Conservation (phyloP, 139 green algal species). For the Tetraselmis chui region DNA sequence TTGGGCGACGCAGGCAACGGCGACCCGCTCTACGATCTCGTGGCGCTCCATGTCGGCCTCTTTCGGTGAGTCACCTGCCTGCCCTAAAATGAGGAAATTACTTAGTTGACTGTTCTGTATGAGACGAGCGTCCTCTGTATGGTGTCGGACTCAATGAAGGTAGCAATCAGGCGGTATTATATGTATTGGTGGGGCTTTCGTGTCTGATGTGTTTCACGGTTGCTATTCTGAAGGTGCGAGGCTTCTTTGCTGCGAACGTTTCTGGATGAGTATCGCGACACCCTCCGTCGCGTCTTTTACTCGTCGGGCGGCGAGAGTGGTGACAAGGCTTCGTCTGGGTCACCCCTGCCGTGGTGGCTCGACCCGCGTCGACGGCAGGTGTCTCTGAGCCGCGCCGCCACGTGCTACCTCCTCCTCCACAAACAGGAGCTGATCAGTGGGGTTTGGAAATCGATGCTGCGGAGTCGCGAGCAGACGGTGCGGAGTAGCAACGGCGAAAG, state of each 20-base stretch:
- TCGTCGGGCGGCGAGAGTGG: too few relatives aligned
- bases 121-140: too few relatives aligned
- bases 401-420: conserved; percentile 34
- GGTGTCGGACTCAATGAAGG: too few relatives aligned
- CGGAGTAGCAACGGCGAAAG: too few relatives aligned
- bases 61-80: too few relatives aligned
- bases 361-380: neutral
- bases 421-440: conserved; percentile 20
- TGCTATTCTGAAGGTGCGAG: neutral
- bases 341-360: neutral
- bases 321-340: too few relatives aligned
- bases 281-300: neutral
- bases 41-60: conserved; percentile 20
- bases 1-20: conserved; percentile 34
- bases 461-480: too few relatives aligned
- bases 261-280: neutral
- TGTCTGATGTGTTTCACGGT: too few relatives aligned
- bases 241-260: neutral
- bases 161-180: too few relatives aligned
- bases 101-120: too few relatives aligned
- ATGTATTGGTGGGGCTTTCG: too few relatives aligned
- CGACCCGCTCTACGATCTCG: conserved; percentile 35
- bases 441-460: conserved; percentile 13
- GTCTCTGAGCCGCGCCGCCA: conserved; percentile 18
- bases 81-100: too few relatives aligned